phyloP scores from a whole-genome alignment of 2,329 filamentous ascomycete species.

The Penicillium sp. region DNA sequence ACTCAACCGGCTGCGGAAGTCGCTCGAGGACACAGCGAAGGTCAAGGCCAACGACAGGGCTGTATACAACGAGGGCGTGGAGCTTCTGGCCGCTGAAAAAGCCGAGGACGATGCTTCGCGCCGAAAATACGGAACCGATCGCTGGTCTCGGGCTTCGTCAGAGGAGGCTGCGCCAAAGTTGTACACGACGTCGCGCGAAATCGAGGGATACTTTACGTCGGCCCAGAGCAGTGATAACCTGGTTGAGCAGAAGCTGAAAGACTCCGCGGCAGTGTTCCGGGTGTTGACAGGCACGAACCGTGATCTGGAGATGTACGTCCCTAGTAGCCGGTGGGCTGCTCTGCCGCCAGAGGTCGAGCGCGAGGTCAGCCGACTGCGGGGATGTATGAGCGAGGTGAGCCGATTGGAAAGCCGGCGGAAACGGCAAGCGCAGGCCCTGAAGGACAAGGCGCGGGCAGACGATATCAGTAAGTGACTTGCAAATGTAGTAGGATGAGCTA shows the following conservation, averaged over 20 bases:
- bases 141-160: conserved; percentile 67
- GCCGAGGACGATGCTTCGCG: conserved; percentile 72
- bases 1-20: conserved; percentile 63
- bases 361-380: conserved; percentile 66
- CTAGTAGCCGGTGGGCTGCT: conserved; percentile 67
- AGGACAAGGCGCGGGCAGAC: conserved; percentile 71
- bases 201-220: conserved; percentile 75
- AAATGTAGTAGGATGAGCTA: too few relatives aligned
- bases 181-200: conserved; percentile 65
- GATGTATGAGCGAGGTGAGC: conserved; percentile 73
- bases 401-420: conserved; percentile 72
- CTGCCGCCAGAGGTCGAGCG: conserved; percentile 73
- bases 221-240: conserved; percentile 58
- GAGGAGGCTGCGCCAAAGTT: conserved; percentile 62
- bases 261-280: conserved; percentile 68
- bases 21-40: conserved; percentile 81
- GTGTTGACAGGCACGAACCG: conserved; percentile 73
- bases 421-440: conserved; percentile 68
- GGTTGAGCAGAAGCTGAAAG: conserved; percentile 68
- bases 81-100: conserved; percentile 67
- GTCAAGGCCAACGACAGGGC: conserved; percentile 70
- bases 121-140: conserved; percentile 72
- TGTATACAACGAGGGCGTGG: conserved; percentile 73
- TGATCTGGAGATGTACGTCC: conserved; percentile 77
- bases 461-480: conserved; percentile 59